Percentiles rank a stretch among this genome's conserved stretches.
Conservation (phyloP, 371 early-diverging fungal genomes). For the Fennellomyces sp. region DNA sequence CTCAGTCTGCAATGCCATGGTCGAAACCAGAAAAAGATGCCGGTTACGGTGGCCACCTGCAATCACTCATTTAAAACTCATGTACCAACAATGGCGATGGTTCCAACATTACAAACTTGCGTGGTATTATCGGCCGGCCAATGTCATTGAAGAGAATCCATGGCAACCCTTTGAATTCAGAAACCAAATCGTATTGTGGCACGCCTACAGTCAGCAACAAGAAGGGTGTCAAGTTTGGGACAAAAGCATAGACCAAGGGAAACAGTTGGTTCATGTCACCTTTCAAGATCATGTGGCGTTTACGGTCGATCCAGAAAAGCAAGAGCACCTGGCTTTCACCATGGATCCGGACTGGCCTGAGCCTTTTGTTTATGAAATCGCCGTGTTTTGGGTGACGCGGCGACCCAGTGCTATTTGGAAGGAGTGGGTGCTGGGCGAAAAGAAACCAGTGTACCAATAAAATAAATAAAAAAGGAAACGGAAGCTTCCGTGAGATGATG, state of each 20-base stretch:
- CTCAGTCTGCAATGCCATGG: neutral
- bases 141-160: neutral
- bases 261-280: constrained; percentile 15
- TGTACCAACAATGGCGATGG: neutral
- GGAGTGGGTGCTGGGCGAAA: neutral
- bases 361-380: constrained; percentile 25
- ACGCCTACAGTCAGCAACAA: constrained; percentile 3
- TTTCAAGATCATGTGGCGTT: constrained; percentile 18
- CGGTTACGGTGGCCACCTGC: neutral
- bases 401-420: neutral
- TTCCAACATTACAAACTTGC: neutral
- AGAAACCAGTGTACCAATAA: neutral
- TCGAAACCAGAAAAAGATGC: neutral
- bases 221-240: constrained; percentile 20
- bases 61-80: neutral
- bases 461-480: no score
- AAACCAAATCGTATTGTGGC: constrained; percentile 24
- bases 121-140: neutral
- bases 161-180: constrained; percentile 17
- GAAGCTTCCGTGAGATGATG: no score
- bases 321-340: constrained; percentile 21
- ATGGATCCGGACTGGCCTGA: constrained; percentile 22
- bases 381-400: neutral
- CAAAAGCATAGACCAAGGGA: constrained; percentile 6
- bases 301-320: no score